These are phyloP conservation scores for Monilinia aucupariae DNA, from an alignment of 2,329 filamentous ascomycete species.

Conservation along the genomic window DNA sequence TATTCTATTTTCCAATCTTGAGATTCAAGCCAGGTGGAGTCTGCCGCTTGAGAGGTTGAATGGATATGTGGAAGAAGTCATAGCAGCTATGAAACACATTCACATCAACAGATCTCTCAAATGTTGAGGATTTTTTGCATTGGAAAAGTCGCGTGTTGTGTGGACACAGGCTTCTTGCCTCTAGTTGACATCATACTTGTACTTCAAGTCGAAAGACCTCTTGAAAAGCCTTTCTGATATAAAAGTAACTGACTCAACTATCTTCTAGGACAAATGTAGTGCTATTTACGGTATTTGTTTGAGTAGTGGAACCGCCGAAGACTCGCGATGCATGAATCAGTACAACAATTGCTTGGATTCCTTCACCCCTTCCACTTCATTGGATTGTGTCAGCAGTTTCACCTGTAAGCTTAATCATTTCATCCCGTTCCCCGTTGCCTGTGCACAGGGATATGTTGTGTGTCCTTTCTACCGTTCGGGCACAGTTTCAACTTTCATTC, in stretches of 20 bases:
- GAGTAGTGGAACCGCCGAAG: conserved; percentile 12
- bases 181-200: not conserved
- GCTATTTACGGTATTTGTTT: conserved; percentile 19
- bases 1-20: not conserved
- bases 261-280: conserved; percentile 17
- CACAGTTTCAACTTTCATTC: not conserved
- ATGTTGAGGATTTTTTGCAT: not conserved
- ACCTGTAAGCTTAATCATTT: not conserved
- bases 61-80: not conserved
- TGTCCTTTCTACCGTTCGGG: too few species aligned
- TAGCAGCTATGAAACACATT: not conserved
- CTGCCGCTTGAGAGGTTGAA: not conserved
- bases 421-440: not conserved
- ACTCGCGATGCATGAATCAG: conserved; percentile 19
- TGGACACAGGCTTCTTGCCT: not conserved
- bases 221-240: too few species aligned
- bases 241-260: not conserved
- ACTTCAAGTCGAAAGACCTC: not conserved
- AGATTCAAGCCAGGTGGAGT: not conserved
- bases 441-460: not conserved
- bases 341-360: conserved; percentile 22
- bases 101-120: not conserved
- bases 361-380: conserved; percentile 16
- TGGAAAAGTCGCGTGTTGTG: not conserved
- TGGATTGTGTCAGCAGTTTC: conserved; percentile 18